Evolutionary conservation across 768 basidiomycete genomes (phyloP), one percentile per base, ranked within the genome.

Genomic region (Calocera viscosa): DNA sequence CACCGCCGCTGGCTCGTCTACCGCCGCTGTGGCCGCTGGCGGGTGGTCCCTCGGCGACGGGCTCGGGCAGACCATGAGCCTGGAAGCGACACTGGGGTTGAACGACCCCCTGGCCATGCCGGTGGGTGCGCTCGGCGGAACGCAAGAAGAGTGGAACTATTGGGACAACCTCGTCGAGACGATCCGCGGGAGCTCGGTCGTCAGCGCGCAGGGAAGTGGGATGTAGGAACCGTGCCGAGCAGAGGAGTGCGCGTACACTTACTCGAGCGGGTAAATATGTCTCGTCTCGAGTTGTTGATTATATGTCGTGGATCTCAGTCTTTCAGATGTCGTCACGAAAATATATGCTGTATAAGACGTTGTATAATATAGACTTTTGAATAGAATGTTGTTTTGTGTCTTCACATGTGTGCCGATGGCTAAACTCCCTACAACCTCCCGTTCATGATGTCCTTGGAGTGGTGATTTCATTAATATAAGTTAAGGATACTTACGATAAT

Each of bases 111-210:
- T 65, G 12, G 1, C 65, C 10, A 64, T 33, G 63, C 40, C 49
- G 2, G 40, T 68, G 17, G 39, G 65, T 49, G 30, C 11, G 22
- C 22, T 49, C 43, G 65, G 24, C 43, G 65, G 32, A 32, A 66
- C 32, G n/a, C 35, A 49, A 41, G 81, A 83, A 16, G 89, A 90
- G 75, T 89, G 85, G 83, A 83, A 78, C 67, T 91, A 90, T 71
- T 90, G 89, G 89, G 89, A 91, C 72, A 84, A 84, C 22, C 74
- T 91, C 68, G 86, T 91, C 49, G 35, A 69, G 38, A 64, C 66
- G 22, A 67, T 67, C 28, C 32, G 67, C 12, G 67, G 65, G 33
- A 65, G 67, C 33, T 65, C 35, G 12, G 39, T 65, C 35, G 40
- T 67, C 11, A 65, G 53, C 30, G 53, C 53, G 2, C 53, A 60